A percentile compares a stretch with the other conserved stretches of the same genome.
Evolutionary conservation across 2,329 filamentous ascomycete genomes (phyloP).

Genomic region (Fusarium subtropicale): DNA sequence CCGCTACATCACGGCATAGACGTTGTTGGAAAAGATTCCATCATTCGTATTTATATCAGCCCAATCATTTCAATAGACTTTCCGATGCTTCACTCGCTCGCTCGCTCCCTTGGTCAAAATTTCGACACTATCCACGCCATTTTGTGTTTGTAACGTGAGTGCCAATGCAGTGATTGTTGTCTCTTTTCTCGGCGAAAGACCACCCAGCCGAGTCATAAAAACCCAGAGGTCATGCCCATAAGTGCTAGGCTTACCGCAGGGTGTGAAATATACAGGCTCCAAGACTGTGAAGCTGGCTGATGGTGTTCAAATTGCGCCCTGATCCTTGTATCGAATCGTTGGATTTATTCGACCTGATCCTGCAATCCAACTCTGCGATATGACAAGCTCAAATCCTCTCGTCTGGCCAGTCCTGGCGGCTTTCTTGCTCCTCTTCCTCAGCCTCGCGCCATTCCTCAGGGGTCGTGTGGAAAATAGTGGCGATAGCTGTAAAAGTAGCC

Average conservation of each 20-base stretch:
- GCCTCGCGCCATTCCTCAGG: slow-evolving; percentile 35
- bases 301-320: not conserved
- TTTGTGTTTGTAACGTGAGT: not conserved
- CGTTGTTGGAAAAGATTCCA: not conserved
- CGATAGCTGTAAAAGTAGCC: slow-evolving; percentile 27
- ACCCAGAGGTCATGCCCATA: not conserved
- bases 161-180: not conserved
- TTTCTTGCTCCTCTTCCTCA: slow-evolving; percentile 32
- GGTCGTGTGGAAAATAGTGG: slow-evolving; percentile 30
- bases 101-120: not conserved
- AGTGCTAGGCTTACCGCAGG: not conserved
- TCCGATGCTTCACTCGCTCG: not conserved
- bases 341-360: not conserved
- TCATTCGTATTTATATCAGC: not conserved
- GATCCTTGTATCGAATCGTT: not conserved
- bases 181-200: not conserved
- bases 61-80: not conserved
- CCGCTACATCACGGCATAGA: not conserved
- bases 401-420: slow-evolving; percentile 16
- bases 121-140: not conserved
- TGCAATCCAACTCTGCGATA: not conserved
- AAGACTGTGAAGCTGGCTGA: not conserved
- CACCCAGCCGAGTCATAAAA: not conserved
- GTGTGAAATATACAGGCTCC: not conserved
- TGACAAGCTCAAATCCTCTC: not conserved